Base-by-base conservation (phyloP, 2,329 filamentous ascomycete genomes). In the Colletotrichum higginsianum region DNA sequence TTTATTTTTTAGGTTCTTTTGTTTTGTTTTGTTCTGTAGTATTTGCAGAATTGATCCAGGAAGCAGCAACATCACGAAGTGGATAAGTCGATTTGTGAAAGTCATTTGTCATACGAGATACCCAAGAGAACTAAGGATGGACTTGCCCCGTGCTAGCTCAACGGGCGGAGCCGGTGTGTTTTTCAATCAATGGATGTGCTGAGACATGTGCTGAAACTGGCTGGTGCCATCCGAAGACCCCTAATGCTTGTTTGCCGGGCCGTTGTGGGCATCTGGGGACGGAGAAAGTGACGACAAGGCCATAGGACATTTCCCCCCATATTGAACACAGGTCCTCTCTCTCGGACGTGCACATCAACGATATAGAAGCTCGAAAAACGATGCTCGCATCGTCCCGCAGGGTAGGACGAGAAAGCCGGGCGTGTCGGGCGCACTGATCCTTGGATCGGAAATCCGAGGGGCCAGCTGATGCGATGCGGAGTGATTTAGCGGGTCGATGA, bases 211-310 rank as follows among this genome's bases (percentile, higher is more conserved):
- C n/a, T 26, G 58, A 38, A n/a, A 26, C 13, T 13, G 49, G n/a
- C 47, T 52, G 68, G 58, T 58, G 52, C 57, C 23, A 71, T 35
- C 65, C 30, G 53, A 40, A 47, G 58, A 63, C 46, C 68, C 68
- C 65, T 68, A 58, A 63, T 71, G 68, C 65, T 63, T 68, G 65
- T 7, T 68, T 60, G 12, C 38, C 46, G 52, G 47, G 57, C 58
- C 68, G 46, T 53, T 18, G 21, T 13, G n/a, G 26, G 23, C 55
- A 21, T 49, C 23, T 21, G 44, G 58, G 16, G 46, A 40, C 9
- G 35, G 13, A 40, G 12, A 21, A 23, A 4, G 9, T 9, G 21
- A 44, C 11, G 38, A 12, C 30, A 35, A 35, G 8, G 30, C 8
- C 30, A 35, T 9, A 5, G 30, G 30, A 9, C 30, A 35, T 9